Evolutionary conservation across 2,329 filamentous ascomycete species (phyloP).

Genomic region (Ophiosphaerella herpotricha): DNA sequence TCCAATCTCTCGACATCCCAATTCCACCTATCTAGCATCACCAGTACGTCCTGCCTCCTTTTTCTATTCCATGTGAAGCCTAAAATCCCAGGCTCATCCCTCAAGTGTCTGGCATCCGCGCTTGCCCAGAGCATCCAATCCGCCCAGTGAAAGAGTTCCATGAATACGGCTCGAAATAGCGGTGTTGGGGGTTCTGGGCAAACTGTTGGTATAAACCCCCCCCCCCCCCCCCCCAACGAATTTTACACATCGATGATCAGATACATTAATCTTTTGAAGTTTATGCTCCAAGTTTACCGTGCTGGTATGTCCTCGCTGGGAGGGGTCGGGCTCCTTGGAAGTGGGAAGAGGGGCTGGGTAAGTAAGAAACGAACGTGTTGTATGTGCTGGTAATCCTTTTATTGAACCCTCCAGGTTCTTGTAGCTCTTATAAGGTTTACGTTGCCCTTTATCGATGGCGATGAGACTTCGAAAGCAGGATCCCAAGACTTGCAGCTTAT

Average conservation of each 20-base stretch:
- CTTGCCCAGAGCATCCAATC: conserved; percentile 3
- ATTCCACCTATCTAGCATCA: neutral
- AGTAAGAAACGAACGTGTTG: neutral
- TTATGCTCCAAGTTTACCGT: neutral
- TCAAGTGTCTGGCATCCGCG: conserved; percentile 1
- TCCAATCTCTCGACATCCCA: neutral
- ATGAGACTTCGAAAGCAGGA: neutral
- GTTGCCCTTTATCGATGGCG: neutral
- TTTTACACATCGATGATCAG: no score
- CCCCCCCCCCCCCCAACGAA: no score
- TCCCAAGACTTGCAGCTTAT: neutral
- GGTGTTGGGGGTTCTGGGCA: neutral
- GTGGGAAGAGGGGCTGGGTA: no score
- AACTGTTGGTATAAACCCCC: neutral
- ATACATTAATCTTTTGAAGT: neutral
- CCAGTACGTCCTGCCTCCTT: neutral
- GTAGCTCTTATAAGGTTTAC: neutral
- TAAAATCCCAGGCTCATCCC: neutral
- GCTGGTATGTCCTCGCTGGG: neutral
- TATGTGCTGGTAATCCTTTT: neutral
- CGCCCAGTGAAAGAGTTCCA: neutral
- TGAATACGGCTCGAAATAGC: neutral
- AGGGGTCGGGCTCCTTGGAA: no score
- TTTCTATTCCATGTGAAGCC: neutral
- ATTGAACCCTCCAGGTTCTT: neutral